Base-by-base conservation (phyloP, 106 monocot genomes). In the Acorus calamus region DNA sequence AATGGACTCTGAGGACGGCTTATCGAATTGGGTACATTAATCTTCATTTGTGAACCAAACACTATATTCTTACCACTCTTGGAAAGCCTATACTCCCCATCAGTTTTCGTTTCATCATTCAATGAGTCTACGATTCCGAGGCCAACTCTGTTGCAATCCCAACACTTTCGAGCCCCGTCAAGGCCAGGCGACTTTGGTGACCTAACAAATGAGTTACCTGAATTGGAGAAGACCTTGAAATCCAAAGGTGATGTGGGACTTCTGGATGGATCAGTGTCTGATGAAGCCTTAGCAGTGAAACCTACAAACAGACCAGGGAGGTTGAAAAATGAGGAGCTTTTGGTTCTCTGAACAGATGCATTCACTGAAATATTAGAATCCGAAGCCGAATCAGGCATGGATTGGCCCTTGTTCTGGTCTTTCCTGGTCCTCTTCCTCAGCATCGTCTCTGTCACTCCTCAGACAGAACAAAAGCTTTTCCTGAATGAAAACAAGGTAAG, bases 381-480 rank as follows among this genome's bases (percentile, higher is more conserved):
- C 42, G 71, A 69, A 14, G 60, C 11, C 6, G n/a, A 5, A 53
- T 62, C 52, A 13, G 62, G 6, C 63, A 66, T 66, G 13, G 66
- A 50, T 43, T 70, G 65, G 41, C 10, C 56, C 61, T 55, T 81
- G 49, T 51, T 67, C 66, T 77, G 76, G 53, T 76, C 69, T 53
- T 70, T 74, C 53, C 73, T 59, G 71, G 70, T 71, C 70, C 68
- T 73, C 72, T 73, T 78, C 69, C 74, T 78, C 76, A 84, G 72
- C 88, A 83, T 83, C 70, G 14, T 70, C 42, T 50, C 55, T 47
- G 4, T 53, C 44, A 47, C 8, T 46, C 28, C 28, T 28, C 7
- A 28, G 28, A 28, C 28, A 28, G 28, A 28, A 28, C 28, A 28
- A 28, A 28, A 28, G 28, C 28, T 28, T 28, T 28, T 28, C 28